These are phyloP conservation scores for Aspergillus eucalypticola DNA, from an alignment of 2,329 filamentous ascomycete species.

Conservation along the genomic window DNA sequence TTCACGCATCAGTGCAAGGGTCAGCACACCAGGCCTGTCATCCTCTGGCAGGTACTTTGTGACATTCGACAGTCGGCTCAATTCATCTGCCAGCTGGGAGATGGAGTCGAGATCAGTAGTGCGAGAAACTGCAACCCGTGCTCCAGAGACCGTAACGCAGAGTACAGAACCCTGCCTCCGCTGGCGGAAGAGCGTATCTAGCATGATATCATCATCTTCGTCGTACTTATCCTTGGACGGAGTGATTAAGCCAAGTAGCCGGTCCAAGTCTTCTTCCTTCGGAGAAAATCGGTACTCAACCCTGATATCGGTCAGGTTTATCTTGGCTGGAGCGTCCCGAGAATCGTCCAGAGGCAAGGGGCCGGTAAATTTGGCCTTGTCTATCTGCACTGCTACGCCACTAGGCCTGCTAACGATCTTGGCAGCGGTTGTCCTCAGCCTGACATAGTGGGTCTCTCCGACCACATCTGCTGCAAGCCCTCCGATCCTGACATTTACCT, in stretches of 20 bases:
- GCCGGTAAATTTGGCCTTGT: slow-evolving; percentile 72
- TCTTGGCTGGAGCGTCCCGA: slow-evolving; percentile 57
- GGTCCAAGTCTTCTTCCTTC: slow-evolving; percentile 76
- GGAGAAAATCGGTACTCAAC: slow-evolving; percentile 73
- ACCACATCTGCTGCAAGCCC: slow-evolving; percentile 75
- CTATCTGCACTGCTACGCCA: slow-evolving; percentile 71
- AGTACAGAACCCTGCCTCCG: slow-evolving; percentile 82
- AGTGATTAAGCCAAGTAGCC: slow-evolving; percentile 80
- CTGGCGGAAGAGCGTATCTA: slow-evolving; percentile 86
- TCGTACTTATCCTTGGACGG: slow-evolving; percentile 91
- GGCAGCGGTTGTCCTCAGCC: slow-evolving; percentile 75
- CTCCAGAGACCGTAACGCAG: slow-evolving; percentile 64
- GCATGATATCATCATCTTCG: slow-evolving; percentile 87
- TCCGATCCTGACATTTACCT: slow-evolving; percentile 74
- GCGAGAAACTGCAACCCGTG: slow-evolving; percentile 64
- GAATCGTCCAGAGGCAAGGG: slow-evolving; percentile 60
- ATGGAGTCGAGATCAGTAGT: slow-evolving; percentile 68
- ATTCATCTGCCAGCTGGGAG: slow-evolving; percentile 71
- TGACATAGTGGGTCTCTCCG: slow-evolving; percentile 73
- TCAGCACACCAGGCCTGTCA: slow-evolving; percentile 84
- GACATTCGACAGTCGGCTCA: slow-evolving; percentile 80
- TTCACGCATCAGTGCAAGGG: slow-evolving; percentile 66
- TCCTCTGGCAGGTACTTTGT: slow-evolving; percentile 95
- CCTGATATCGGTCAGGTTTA: slow-evolving; percentile 66
- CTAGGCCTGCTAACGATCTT: slow-evolving; percentile 76